These are phyloP conservation scores for Flagelloscypha sp. DNA, from an alignment of 768 basidiomycete genomes.

Conservation along the genomic window DNA sequence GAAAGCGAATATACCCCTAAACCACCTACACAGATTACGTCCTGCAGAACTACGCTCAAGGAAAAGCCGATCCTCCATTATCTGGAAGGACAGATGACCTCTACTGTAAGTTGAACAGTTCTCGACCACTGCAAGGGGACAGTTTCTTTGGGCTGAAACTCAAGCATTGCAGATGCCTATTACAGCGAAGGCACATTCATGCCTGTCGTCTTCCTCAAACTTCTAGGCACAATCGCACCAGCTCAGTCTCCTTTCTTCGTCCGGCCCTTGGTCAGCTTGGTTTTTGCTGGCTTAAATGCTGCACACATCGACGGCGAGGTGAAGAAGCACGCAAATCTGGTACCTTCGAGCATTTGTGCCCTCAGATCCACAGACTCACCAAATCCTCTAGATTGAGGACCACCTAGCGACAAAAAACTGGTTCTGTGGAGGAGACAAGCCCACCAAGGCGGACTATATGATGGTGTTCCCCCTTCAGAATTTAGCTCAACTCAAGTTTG, in stretches of 20 bases:
- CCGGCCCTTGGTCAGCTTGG: conserved; percentile 21
- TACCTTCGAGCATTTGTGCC: too few species aligned
- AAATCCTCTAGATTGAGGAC: conserved; percentile 25
- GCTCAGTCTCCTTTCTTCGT: conserved; percentile 26
- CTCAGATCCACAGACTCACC: conserved; percentile 2
- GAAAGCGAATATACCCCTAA: too few species aligned
- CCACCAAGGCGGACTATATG: conserved; percentile 37
- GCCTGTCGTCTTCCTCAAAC: conserved; percentile 29
- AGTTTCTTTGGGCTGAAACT: too few species aligned
- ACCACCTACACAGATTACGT: too few species aligned
- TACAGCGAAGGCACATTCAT: conserved; percentile 35
- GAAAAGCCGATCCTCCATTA: too few species aligned
- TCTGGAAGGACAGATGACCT: too few species aligned
- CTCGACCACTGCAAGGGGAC: too few species aligned
- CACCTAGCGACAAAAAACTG: conserved; percentile 22
- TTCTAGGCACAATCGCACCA: conserved; percentile 24
- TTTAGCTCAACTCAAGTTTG: conserved; percentile 8
- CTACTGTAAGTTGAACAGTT: too few species aligned
- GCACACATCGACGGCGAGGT: conserved; percentile 20
- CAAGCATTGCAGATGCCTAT: conserved; percentile 32
- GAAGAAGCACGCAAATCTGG: conserved; percentile 20
- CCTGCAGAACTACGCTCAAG: too few species aligned
- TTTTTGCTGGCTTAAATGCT: conserved; percentile 21
- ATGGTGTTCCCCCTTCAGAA: conserved; percentile 33
- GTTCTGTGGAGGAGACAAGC: conserved; percentile 29